Conservation (phyloP, 2,329 filamentous ascomycete species). For the Pestalotiopsis sp. region DNA sequence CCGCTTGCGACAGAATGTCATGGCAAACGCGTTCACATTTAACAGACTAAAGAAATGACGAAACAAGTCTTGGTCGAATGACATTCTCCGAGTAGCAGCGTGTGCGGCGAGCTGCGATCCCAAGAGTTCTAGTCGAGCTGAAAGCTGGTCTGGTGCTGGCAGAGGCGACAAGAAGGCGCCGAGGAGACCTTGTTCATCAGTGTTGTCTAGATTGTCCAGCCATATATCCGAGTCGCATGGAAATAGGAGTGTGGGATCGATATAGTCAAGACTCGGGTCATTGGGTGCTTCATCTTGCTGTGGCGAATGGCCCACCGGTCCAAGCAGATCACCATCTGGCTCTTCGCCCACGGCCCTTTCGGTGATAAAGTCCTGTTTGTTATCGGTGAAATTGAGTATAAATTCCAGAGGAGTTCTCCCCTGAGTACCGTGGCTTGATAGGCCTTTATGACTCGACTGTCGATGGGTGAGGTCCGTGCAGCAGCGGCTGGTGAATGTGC, state of each 20-base stretch:
- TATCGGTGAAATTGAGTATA: constrained; percentile 14
- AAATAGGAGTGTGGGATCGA: constrained; percentile 11
- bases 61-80: background rate
- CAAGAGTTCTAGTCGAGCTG: constrained; percentile 12
- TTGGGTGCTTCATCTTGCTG: background rate
- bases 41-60: constrained; percentile 9
- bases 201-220: constrained; percentile 7
- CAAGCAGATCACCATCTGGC: constrained; percentile 13
- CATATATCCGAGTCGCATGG: constrained; percentile 3
- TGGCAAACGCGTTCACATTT: constrained; percentile 10
- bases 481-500: constrained; percentile 11
- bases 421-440: background rate
- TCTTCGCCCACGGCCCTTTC: constrained; percentile 16
- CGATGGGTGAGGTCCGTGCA: constrained; percentile 13
- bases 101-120: constrained; percentile 8
- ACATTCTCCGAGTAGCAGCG: background rate
- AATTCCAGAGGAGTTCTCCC: constrained; percentile 10
- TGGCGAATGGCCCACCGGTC: constrained; percentile 2
- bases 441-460: background rate
- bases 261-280: background rate
- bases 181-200: constrained; percentile 12
- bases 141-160: constrained; percentile 1
- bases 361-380: constrained; percentile 11
- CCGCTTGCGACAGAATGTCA: constrained; percentile 13
- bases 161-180: constrained; percentile 6